Base-by-base conservation (phyloP, 2,329 filamentous ascomycete genomes). In the Penicillium sp. region DNA sequence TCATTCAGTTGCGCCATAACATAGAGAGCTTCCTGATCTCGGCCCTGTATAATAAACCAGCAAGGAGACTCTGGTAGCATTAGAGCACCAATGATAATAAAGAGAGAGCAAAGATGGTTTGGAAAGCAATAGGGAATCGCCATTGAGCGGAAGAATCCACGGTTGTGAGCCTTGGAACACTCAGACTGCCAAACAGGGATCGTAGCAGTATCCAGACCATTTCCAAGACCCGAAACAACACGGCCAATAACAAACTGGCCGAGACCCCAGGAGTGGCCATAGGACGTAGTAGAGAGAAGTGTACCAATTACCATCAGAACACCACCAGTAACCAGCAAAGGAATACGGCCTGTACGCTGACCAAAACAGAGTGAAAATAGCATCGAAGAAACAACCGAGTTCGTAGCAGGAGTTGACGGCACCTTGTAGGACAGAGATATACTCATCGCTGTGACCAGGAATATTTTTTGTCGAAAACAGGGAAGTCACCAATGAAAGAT, bases 21-120 rank as follows among this genome's bases (percentile, higher is more conserved):
- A 2, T 70, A 65, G 20, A 69, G 69, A 37, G 68, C 80, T 58
- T 74, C 79, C 52, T 70, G 71, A 53, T 81, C 74, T 27, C 71
- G 65, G 15, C 78, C 80, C 46, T 77, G 76, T 34, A 78, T 66
- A 10, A 83, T 74, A 18, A 84, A 69, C 77, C 80, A 83, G 24
- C 79, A 71, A 1, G 80, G 80, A 0, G 77, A 80, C 49, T 83
- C 80, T 7, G 80, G 80, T 3, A 82, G 66, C 9, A 60, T 18
- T 3, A 61, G 4, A 12, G 58, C 58, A 23, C 64, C 64, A 7
- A 36, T 3, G n/a, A 44, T 46, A 18, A 65, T 59, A 4, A 63
- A n/a, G n/a, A 33, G 2, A 66, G 5, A 13, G 58, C 77, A 29
- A 79, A 71, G 46, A 78, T 40, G 21, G 47, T 52, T 51, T 79